Evolutionary conservation across 768 basidiomycete species (phyloP), one percentile per base, ranked within the genome.

Genomic region (Lanmaoa pseudosensibilis): DNA sequence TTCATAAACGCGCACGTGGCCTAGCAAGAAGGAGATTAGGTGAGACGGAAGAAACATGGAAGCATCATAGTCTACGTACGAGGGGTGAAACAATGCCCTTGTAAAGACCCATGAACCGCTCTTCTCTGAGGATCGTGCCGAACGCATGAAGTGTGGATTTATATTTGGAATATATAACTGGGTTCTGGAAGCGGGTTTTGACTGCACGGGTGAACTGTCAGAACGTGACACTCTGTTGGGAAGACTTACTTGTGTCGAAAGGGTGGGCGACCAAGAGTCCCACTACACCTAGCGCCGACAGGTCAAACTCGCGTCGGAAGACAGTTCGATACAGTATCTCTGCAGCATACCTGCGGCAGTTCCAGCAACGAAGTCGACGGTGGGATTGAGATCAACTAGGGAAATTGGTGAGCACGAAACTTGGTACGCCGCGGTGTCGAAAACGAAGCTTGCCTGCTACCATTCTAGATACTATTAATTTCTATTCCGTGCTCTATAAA

Each of bases 71-170:
- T 4, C 11, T 1, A 77, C 81, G 53, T 56, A 92, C 91, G 76
- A 96, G 75, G 0, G 93, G 94, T 13, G 92, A 92, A 0, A 81
- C 76, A 27, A 93, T 82, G 6, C 91, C 91, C 68, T 89, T 89
- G 69, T 81, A 92, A 41, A 92, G 72, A 1, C 90, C 87, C 34
- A 75, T 58, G 46, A 91, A 76, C 30, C 79, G 78, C 67, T 92
- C 91, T 67, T 92, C 88, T 11, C 79, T 78, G 2, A 87, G 64
- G 54, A 93, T 92, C 2, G 84, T 88, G 34, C 71, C 57, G 50
- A 92, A 75, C 1, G 90, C 86, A 68, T 86, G 74, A n/a, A 82
- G 63, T 0, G 84, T 88, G 7, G 86, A 86, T 21, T 69, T 74
- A 64, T 93, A 92, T 64, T 73, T 83, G 4, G 66, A 64, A 13